Base-by-base conservation (phyloP, 129 eudicot species). In the Sambucus nigra region DNA sequence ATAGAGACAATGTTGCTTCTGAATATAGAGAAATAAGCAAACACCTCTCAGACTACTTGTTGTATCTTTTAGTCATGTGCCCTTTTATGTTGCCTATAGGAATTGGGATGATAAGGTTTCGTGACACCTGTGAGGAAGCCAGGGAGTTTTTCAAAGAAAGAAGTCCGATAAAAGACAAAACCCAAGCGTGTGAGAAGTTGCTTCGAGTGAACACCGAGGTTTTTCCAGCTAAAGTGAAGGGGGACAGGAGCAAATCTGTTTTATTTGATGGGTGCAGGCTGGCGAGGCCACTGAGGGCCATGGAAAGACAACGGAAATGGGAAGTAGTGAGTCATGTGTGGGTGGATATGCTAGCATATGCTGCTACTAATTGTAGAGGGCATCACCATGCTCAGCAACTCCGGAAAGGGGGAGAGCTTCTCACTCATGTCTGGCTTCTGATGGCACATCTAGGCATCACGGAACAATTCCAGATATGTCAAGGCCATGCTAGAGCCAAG, bases 401-500 rank as follows among this genome's bases (percentile, higher is more conserved):
- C 28, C 55, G 83, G 13, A 72, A 57, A 64, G 83, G 83, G 33
- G 83, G 83, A 1, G 83, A 77, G 53, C 59, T 81, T 42, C 56
- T 81, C 20, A 81, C 84, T 55, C 91, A 81, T 70, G 81, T 77
- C 11, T 77, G 89, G 89, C 71, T 76, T 66, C 70, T 81, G 45
- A 76, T 81, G 89, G 89, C 84, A 14, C 84, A 81, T 55, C 60
- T 81, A 12, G 84, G 84, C 21, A 77, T 81, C 25, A 81, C 81
- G 0, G 76, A 81, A 16, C 91, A 81, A 47, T 70, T 81, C 55
- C 84, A 81, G 58, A 65, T 77, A 19, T 35, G 52, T 55, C 73
- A 74, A 27, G 91, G 91, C 35, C 84, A 77, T 67, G 91, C 91
- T 18, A 77, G 84, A 77, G 76, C 84, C 32, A 81, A 73, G 60